Base-by-base conservation (phyloP, 2,329 filamentous ascomycete genomes). In the Trichothecium roseum region DNA sequence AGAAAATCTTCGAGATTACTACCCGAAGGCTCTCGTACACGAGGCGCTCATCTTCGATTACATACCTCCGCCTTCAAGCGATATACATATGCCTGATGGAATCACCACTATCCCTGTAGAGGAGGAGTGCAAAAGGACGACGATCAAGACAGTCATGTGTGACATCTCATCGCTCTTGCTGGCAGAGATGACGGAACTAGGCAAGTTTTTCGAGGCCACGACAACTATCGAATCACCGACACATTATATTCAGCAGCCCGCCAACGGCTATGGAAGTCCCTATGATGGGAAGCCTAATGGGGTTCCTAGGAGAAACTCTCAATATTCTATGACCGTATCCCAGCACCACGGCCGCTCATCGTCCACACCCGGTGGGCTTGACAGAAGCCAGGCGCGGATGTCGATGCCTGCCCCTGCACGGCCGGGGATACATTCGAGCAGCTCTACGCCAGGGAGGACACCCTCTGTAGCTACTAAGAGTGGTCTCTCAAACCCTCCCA, bases 31-130 rank as follows among this genome's bases (percentile, higher is more conserved):
- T 1, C 67, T 93, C 35, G 75, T 87, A 1, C 84, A 91, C 47
- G 81, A 81, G 40, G 68, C 91, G 10, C 59, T 94, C 35, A 62
- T 94, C 22, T 94, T 94, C 55, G 85, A 94, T 54, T 81, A 81
- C 51, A 57, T 63, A 6, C 55, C 65, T 13, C 57, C 64, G 2
- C 51, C 60, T 30, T 63, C 69, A 33, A 62, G 60, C 12, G 61
- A 66, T 3, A 60, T 74, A 13, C 68, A 69, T 16, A 63, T 81
- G 30, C 73, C 75, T 3, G 76, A 86, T 45, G 82, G 79, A 32
- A 72, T 91, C 28, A 65, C 80, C 31, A 68, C 75, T 28, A 73
- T 94, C 18, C 87, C 86, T 13, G 74, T 80, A 1, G 63, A 64
- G 15, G 70, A 79, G 38, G 65, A 76, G 18, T 83, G 78, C 31